Evolutionary conservation across 1,284 basidiomycete genomes (phyloP), one percentile per base, ranked within the genome.

Genomic region (Volvariella volvacea): DNA sequence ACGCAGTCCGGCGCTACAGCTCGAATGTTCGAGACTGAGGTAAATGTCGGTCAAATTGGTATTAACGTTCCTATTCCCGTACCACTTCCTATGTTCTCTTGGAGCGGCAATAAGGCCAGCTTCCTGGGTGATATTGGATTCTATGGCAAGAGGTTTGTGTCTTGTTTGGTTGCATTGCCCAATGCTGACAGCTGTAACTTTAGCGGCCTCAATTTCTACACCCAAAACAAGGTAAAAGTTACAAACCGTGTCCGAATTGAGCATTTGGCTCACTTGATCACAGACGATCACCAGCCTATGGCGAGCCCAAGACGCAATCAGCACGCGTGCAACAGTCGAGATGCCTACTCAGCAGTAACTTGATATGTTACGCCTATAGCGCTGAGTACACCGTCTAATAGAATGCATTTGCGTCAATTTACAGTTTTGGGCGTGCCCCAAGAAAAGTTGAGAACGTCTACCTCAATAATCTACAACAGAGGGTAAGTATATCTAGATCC

Each of bases 1-100:
- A 99, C 95, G 22, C 90, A 94, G 66, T 92, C 88, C 40, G 95
- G 95, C n/a, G 88, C 94, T 22, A 92, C 92, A 4, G 94, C 92
- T 16, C 82, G 95, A 49, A 90, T 89, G 66, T 99, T 96, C 53
- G 94, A 99, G 68, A 76, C 74, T 38, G 76, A 85, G 48, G 83
- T 95, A 48, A 89, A 97, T 51, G 85, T 92, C 42, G 95, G 95
- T 34, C 92, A 98, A 66, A 78, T 95, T 56, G 92, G 92, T 36
- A 81, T 99, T 65, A 98, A 99, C 60, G 88, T 95, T 1, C 85
- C 94, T 37, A 90, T 96, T 57, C 85, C 94, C 42, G 88, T 92
- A 3, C 91, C 93, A 37, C 71, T 74, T 44, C 73, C 73, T 12
- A 95, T 96, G 91, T 94, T 92, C 65, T 78, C 89, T 17, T 94